phyloP scores from a whole-genome alignment of 2,329 filamentous ascomycete genomes.

The Ophiocordyceps robertsii region DNA sequence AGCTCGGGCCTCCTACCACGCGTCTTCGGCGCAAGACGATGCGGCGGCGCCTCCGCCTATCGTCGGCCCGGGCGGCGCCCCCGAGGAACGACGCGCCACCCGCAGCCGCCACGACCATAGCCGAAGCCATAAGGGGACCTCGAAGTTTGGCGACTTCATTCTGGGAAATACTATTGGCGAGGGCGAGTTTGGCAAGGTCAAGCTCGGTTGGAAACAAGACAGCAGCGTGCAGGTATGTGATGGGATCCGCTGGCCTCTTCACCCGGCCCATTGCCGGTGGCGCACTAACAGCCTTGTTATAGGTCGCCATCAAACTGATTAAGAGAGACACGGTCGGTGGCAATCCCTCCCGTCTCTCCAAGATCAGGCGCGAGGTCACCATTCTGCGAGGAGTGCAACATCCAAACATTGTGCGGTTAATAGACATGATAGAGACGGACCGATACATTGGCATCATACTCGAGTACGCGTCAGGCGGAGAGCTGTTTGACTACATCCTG shows the following conservation, averaged over 20 bases:
- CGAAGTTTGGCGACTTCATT: slow-evolving; percentile 90
- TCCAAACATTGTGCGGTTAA: slow-evolving; percentile 90
- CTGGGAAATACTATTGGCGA: slow-evolving; percentile 92
- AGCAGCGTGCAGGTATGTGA: slow-evolving; percentile 62
- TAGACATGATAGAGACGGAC: slow-evolving; percentile 98
- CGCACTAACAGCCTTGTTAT: slow-evolving; percentile 7
- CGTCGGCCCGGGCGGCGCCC: slow-evolving; percentile 26
- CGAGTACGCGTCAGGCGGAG: slow-evolving; percentile 93
- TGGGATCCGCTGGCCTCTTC: no score
- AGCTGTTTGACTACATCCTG: slow-evolving; percentile 96
- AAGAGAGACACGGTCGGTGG: slow-evolving; percentile 78
- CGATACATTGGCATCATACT: slow-evolving; percentile 95
- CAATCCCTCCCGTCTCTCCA: slow-evolving; percentile 80
- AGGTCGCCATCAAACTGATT: slow-evolving; percentile 97
- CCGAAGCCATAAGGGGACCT: slow-evolving; percentile 46
- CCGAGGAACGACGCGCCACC: slow-evolving; percentile 33
- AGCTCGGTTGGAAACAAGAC: slow-evolving; percentile 95
- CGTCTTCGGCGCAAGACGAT: slow-evolving; percentile 16
- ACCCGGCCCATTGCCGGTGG: background rate
- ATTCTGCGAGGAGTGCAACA: slow-evolving; percentile 82
- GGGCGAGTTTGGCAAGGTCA: slow-evolving; percentile 97
- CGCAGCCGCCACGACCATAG: slow-evolving; percentile 48
- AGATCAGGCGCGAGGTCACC: slow-evolving; percentile 93
- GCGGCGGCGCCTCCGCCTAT: slow-evolving; percentile 31
- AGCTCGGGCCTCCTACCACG: slow-evolving; percentile 9